Percentiles rank a stretch among this genome's conserved stretches.
Conservation (phyloP, 2,329 filamentous ascomycete species). For the Balansia obtecta region DNA sequence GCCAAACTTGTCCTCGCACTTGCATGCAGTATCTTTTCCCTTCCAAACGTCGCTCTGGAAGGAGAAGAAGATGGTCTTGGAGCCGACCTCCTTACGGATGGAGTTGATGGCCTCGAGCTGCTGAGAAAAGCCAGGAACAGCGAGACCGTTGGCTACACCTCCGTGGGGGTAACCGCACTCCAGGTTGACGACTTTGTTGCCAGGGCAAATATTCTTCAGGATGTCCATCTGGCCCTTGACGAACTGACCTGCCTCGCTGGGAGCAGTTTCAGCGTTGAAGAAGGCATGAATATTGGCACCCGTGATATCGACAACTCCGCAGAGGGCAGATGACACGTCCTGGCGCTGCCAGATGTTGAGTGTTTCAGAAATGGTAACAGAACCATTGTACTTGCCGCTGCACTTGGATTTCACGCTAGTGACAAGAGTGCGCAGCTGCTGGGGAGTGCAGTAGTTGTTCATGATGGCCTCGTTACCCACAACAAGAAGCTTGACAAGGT, state of each 20-base stretch:
- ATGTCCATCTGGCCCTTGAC: constrained; percentile 60
- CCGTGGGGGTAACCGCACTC: constrained; percentile 81
- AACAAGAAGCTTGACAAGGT: constrained; percentile 65
- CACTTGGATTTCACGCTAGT: constrained; percentile 50
- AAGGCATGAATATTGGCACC: constrained; percentile 86
- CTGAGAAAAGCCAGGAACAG: constrained; percentile 52
- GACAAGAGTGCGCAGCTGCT: constrained; percentile 60
- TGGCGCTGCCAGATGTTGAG: constrained; percentile 62
- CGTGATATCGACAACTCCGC: constrained; percentile 62
- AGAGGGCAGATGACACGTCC: constrained; percentile 47
- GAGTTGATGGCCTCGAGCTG: constrained; percentile 61
- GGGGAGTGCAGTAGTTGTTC: constrained; percentile 53
- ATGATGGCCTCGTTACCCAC: constrained; percentile 87
- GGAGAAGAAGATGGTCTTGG: constrained; percentile 69
- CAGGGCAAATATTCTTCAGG: constrained; percentile 56
- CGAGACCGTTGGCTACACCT: constrained; percentile 59
- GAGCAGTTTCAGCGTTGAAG: constrained; percentile 65
- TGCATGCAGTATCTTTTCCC: constrained; percentile 47
- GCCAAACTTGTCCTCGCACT: constrained; percentile 75
- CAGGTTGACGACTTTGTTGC: constrained; percentile 65
- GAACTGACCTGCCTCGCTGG: constrained; percentile 61
- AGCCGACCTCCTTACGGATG: constrained; percentile 54
- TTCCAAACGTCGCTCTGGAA: constrained; percentile 78
- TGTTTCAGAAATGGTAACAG: constrained; percentile 77
- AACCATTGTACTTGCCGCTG: constrained; percentile 56